phyloP scores from a whole-genome alignment of 352 stramenopile species.

The Phytophthora palmivora region DNA sequence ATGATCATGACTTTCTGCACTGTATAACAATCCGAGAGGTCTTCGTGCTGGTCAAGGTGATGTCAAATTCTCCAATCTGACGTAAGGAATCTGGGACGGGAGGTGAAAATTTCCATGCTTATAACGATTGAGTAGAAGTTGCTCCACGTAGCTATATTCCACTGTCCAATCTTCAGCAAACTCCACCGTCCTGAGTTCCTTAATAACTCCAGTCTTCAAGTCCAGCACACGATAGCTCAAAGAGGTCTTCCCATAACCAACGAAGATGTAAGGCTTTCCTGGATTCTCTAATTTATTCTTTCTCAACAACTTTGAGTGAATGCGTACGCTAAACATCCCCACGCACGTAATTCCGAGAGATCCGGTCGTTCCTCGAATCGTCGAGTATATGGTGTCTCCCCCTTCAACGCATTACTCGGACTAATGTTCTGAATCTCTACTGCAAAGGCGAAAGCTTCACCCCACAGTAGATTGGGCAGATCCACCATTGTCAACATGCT shows the following conservation, averaged over 20 bases:
- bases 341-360: neutral
- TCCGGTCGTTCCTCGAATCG: no score
- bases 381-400: conserved; percentile 11
- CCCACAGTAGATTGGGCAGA: neutral
- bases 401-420: conserved; percentile 2
- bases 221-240: conserved; percentile 10
- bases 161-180: conserved; percentile 22
- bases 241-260: no score
- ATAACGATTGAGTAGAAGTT: conserved; percentile 18
- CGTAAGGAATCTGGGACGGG: conserved; percentile 8
- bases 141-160: conserved; percentile 5
- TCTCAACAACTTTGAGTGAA: conserved; percentile 17
- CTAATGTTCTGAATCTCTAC: conserved; percentile 8
- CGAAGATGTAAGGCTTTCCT: no score
- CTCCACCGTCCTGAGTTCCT: conserved; percentile 9
- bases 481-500: conserved; percentile 3
- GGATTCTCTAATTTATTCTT: no score
- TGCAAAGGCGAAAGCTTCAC: conserved; percentile 10
- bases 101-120: neutral
- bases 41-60: no score
- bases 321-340: conserved; percentile 3
- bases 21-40: no score
- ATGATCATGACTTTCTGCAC: no score
- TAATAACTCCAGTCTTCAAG: conserved; percentile 1
- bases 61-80: neutral